Base-by-base conservation (phyloP, 805 yeast genomes). In the Yarrowia sp. region DNA sequence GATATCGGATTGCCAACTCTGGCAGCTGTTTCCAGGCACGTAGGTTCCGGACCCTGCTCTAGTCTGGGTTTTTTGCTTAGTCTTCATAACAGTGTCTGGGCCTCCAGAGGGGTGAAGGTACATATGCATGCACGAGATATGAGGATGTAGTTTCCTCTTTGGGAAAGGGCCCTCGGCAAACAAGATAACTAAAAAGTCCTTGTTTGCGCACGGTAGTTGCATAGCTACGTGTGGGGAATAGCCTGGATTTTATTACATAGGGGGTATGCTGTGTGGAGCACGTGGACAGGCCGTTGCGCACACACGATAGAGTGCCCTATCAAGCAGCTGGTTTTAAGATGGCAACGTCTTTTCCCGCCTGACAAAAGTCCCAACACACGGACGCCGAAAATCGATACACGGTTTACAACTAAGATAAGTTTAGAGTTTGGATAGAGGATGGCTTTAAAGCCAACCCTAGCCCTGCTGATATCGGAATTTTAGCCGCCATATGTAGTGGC, bases 381-480 rank as follows among this genome's bases (percentile, higher is more conserved):
- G 58, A 51, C 33, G 36, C 58, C 58, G 43, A 51, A 51, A 51
- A 36, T 22, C 33, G 28, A 22, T n/a, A 15, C 11, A 42, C n/a
- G 22, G 43, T n/a, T 11, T 8, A 8, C 11, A 51, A 51, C 35
- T 51, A 22, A 36, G 58, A 51, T 51, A 51, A 38, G 58, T 51
- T 51, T 36, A 9, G 22, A 14, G 13, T 51, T 51, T 22, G 58
- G 58, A 51, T 51, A 51, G 58, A 51, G 43, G 35, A 18, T 36
- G 55, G 9, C 28, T 14, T 51, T 36, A 36, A 22, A 36, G 58
- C 22, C 8, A 2, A 33, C 58, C 58, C 58, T 51, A 51, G 28
- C 58, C 58, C 58, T 17, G 43, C 43, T 36, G 58, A 51, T 51
- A 51, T 51, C 58, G 58, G 58, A 51, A 51, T 51, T 51, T 51